Base-by-base conservation (phyloP, 805 yeast species). In the Saturnispora sekii region DNA sequence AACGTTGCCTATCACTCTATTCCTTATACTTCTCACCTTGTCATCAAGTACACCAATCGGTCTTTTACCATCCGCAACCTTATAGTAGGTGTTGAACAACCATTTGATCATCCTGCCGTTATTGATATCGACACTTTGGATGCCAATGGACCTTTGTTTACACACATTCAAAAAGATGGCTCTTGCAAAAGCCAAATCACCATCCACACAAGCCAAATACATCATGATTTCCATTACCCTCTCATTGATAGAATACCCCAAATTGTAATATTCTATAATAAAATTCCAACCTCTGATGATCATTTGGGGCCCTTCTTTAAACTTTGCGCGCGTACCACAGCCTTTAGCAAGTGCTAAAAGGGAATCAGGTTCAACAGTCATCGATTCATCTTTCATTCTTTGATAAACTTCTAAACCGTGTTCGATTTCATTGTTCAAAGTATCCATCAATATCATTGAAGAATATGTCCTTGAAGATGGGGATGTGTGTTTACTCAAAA, bases 201-300 rank as follows among this genome's bases (percentile, higher is more conserved):
- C 93, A 55, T 88, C 88, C 47, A 70, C 69, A 0, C 87, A 81
- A n/a, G 93, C 77, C 39, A 90, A 63, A 49, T 80, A 73, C 65
- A 90, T 69, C 78, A 90, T 79, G 12, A 77, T 71, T 49, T 80
- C 83, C 52, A 79, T 69, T 0, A 83, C 71, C 18, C 66, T 66
- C 8, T 72, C 46, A 38, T 63, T 63, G 16, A 64, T 52, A 2
- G 54, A 40, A 55, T 46, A 52, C n/a, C 69, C 61, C 21, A 52
- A 47, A 12, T 73, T 68, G 52, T 78, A 69, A 47, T 84, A 76
- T 51, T 84, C 79, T 48, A 80, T 70, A 44, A 89, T 75, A 53
- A 76, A 81, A 44, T 75, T 73, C 97, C 97, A 90, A 0, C 95
- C 95, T 51, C 69, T 66, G 32, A 66, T 53, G 10, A 70, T 62